Evolutionary conservation across 164 flowering plant species (phyloP).

Genomic region (Vitis labrusca): DNA sequence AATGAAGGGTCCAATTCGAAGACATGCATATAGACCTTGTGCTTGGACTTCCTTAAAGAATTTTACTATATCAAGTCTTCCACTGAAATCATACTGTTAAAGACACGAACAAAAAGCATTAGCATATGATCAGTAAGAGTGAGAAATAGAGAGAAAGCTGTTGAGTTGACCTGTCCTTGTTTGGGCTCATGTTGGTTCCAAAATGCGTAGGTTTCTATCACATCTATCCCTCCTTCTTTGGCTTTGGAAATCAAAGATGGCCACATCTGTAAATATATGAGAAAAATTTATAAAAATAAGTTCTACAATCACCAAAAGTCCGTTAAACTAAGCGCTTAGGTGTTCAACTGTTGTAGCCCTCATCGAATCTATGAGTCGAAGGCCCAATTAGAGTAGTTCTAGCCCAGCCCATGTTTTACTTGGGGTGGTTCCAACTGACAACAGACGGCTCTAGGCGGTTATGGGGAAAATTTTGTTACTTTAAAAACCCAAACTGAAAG

Average conservation of each 20-base stretch:
- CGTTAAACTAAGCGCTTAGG: too few relatives aligned
- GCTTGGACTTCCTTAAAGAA: conserved; percentile 38
- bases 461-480: too few relatives aligned
- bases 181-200: conserved; percentile 88
- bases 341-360: too few relatives aligned
- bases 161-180: conserved; percentile 54
- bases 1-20: conserved; percentile 52
- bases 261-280: conserved; percentile 68
- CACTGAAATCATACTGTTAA: conserved; percentile 40
- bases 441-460: too few relatives aligned
- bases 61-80: conserved; percentile 32
- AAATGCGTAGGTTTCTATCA: conserved; percentile 76
- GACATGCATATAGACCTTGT: conserved; percentile 39
- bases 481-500: too few relatives aligned
- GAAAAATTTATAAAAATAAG: not conserved
- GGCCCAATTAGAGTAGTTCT: too few relatives aligned
- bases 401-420: too few relatives aligned
- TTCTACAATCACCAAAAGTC: too few relatives aligned
- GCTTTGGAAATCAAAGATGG: conserved; percentile 70
- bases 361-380: too few relatives aligned
- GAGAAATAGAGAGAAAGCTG: not conserved
- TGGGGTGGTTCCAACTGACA: too few relatives aligned
- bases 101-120: not conserved
- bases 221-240: conserved; percentile 79
- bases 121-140: not conserved